These are phyloP conservation scores for Solanum tarijense DNA, from an alignment of 257 asterid genomes.

Conservation along the genomic window DNA sequence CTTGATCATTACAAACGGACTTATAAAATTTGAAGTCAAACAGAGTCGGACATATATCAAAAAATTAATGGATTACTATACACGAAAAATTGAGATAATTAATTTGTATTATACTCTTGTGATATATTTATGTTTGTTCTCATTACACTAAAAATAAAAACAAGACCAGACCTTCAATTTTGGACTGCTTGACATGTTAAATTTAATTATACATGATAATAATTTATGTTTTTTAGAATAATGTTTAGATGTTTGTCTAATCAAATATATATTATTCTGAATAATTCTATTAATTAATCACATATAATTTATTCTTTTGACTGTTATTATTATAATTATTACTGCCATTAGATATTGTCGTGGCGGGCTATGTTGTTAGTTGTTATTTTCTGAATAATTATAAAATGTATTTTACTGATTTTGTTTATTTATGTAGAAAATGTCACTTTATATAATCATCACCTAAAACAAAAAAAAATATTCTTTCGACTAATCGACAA, in stretches of 20 bases:
- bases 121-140: neutral
- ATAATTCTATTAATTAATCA: no score
- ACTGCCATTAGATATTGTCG: neutral
- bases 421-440: neutral
- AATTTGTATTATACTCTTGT: neutral
- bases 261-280: no score
- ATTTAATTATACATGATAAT: neutral
- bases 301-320: neutral
- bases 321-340: neutral
- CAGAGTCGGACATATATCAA: neutral
- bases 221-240: neutral
- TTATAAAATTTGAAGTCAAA: neutral
- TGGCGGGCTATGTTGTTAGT: neutral
- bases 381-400: neutral
- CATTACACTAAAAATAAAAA: neutral
- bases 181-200: neutral
- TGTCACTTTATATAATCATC: neutral
- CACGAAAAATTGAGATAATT: neutral
- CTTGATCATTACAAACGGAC: neutral
- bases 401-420: neutral
- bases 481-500: neutral
- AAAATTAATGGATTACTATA: no score
- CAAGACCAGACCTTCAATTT: neutral
- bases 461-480: neutral
- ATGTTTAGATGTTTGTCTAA: neutral